Evolutionary conservation across 2,329 filamentous ascomycete genomes (phyloP).

Genomic region (Rhynchosporium graminicola): DNA sequence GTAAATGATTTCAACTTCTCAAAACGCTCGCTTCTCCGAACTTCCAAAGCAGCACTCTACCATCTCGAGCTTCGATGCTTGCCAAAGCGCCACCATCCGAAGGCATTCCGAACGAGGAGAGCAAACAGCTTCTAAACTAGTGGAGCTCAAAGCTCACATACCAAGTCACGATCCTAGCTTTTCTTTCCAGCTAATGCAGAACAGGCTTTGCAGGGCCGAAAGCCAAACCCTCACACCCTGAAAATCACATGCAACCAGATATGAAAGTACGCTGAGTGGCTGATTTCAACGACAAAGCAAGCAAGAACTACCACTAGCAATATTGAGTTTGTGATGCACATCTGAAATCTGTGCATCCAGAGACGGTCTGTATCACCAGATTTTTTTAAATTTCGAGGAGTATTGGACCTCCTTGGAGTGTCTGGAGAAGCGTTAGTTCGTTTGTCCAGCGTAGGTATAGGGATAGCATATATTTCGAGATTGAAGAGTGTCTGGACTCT

Average conservation of each 20-base stretch:
- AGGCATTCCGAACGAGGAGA: constrained; percentile 12
- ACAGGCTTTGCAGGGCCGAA: neutral
- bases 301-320: neutral
- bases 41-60: neutral
- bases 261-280: constrained; percentile 17
- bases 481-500: neutral
- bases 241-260: constrained; percentile 8
- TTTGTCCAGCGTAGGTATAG: constrained; percentile 16
- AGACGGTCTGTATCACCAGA: constrained; percentile 15
- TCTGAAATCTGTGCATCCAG: neutral
- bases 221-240: neutral
- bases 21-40: constrained; percentile 8
- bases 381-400: neutral
- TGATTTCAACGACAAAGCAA: constrained; percentile 23
- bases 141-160: neutral
- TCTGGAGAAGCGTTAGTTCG: constrained; percentile 15
- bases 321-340: constrained; percentile 6
- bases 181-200: neutral
- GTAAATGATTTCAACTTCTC: neutral
- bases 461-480: neutral
- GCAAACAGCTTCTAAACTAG: neutral
- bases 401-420: constrained; percentile 19
- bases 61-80: neutral
- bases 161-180: constrained; percentile 13
- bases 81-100: constrained; percentile 4